These are phyloP conservation scores for Daucus carota DNA, from an alignment of 129 eudicot species.

Conservation along the genomic window DNA sequence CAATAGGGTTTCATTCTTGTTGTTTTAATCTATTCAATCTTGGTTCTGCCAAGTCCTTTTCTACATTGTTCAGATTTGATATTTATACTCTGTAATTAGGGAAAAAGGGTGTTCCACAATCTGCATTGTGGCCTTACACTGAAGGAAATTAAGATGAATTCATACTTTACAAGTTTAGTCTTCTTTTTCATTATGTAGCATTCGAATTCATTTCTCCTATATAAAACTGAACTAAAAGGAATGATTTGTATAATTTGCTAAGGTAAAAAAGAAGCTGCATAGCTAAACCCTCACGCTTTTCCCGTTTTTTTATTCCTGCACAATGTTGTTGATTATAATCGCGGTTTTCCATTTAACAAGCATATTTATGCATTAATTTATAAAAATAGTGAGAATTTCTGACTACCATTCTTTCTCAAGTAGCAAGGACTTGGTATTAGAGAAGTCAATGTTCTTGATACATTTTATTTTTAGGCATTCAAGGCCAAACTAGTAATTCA, in stretches of 20 bases:
- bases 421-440: not conserved
- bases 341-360: not conserved
- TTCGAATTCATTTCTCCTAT: not conserved
- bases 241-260: not conserved
- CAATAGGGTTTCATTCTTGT: not conserved
- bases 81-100: not conserved
- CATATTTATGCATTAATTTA: not conserved
- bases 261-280: not conserved
- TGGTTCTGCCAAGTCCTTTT: not conserved
- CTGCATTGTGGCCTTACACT: not conserved
- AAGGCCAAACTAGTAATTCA: not conserved
- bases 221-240: not conserved
- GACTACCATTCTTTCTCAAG: slow-evolving; percentile 6
- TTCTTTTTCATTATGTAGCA: not conserved
- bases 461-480: not conserved
- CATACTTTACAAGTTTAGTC: not conserved
- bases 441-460: not conserved
- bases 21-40: not conserved
- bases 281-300: no score
- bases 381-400: not conserved
- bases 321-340: not conserved
- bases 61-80: not conserved
- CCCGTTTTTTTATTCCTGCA: not conserved
- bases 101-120: not conserved
- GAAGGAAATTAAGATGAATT: not conserved